Evolutionary conservation across 1,284 basidiomycete species (phyloP), one percentile per base, ranked within the genome.

Genomic region (Ceratobasidium papillatum): DNA sequence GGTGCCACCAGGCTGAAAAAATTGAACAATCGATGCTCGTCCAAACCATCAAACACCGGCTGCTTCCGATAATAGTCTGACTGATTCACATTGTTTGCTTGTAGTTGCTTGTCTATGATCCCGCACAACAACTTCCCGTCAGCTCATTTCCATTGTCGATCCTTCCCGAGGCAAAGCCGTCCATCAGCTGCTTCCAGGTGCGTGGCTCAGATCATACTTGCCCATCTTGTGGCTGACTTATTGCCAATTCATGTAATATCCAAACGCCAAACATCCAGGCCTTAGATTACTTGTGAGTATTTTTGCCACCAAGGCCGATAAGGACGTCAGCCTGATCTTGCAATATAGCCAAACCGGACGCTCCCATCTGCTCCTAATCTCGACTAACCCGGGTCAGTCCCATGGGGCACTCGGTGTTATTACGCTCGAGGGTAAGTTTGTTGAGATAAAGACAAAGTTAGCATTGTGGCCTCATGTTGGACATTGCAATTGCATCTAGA

Each of bases 51-150:
- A 30, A 47, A 34, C 19, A 14, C 32, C 59, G 43, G 59, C 22
- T 54, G 25, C 19, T 49, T n/a, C 68, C 68, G 68, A n/a, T 11
- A 27, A 61, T 58, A 34, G 34, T 45, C 75, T 66, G 51, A 45
- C 52, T 66, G 38, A 59, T 51, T 62, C 72, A 73, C 9, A 36
- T 56, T 27, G 2, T 25, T 61, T 36, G 38, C 11, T 69, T 62
- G 45, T 80, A 95, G 91, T 89, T 99, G 49, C 89, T 98, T 68
- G 88, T 89, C 0, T 99, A 99, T 81, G 96, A 98, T 81, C 95
- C 96, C 0, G 88, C 93, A 22, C 87, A 93, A 80, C 88, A 87
- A 1, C 87, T 89, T 76, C 92, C 91, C 0, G 93, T 97, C 0
- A 92, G 90, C 1, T 84, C 87, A 54, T 93, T 95, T 80, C 83